Conservation (phyloP, 2,329 filamentous ascomycete species). For the Fusarium tuaranense region DNA sequence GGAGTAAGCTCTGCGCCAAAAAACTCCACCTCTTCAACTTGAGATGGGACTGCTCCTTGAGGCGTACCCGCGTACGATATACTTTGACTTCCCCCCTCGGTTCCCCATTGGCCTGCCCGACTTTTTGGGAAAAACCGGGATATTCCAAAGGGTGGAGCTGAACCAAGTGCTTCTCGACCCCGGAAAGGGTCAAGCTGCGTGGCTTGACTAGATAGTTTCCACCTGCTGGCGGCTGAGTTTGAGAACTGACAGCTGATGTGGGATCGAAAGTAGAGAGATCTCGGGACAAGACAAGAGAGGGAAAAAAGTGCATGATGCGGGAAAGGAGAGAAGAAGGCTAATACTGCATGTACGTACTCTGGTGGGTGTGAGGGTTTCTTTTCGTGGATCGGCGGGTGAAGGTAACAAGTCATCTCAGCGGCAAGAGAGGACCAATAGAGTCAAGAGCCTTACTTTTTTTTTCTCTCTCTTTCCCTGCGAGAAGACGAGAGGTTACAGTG, state of each 20-base stretch:
- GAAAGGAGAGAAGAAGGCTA: slow-evolving; percentile 27
- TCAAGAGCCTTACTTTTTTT: not conserved
- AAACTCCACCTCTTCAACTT: not conserved
- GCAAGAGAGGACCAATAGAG: slow-evolving; percentile 2
- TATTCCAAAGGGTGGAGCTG: slow-evolving; percentile 17
- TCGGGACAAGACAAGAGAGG: not conserved
- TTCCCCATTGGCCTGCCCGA: slow-evolving; percentile 16
- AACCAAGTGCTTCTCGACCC: not conserved
- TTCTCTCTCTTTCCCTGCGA: too few relatives aligned
- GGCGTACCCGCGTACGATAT: not conserved
- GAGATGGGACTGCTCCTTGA: not conserved
- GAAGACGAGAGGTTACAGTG: slow-evolving; percentile 19
- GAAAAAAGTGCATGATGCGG: not conserved
- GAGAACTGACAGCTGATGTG: not conserved
- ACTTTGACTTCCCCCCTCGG: not conserved
- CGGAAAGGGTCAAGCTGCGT: slow-evolving; percentile 22
- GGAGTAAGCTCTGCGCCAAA: slow-evolving; percentile 10
- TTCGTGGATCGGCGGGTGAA: not conserved
- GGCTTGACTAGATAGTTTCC: slow-evolving; percentile 2
- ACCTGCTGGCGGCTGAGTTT: slow-evolving; percentile 1
- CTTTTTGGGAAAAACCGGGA: slow-evolving; percentile 11
- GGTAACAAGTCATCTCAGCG: not conserved
- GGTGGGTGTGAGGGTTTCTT: not conserved
- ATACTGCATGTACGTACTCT: not conserved
- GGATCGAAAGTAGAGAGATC: not conserved